Evolutionary conservation across 345 rosid species (phyloP).

Genomic region (Carallia pectinifolia): DNA sequence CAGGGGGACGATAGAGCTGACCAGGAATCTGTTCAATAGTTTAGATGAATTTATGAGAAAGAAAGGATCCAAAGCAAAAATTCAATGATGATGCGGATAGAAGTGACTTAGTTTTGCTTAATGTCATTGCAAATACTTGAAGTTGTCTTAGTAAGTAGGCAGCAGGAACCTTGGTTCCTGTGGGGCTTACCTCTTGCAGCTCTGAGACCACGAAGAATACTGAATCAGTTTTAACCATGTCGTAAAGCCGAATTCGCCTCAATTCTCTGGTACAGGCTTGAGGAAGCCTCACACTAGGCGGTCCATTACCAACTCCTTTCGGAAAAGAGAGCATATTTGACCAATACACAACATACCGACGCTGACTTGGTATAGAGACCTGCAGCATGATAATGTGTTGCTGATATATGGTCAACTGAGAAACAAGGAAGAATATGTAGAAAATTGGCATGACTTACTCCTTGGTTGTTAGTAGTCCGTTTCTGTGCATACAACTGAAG

Average conservation of each 20-base stretch:
- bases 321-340: slow-evolving; percentile 45
- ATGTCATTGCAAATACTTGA: not conserved
- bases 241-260: slow-evolving; percentile 76
- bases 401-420: no score
- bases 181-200: slow-evolving; percentile 63
- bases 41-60: not conserved
- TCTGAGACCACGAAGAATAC: slow-evolving; percentile 86
- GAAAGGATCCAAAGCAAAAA: not conserved
- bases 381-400: slow-evolving; percentile 19
- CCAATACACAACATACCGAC: slow-evolving; percentile 87
- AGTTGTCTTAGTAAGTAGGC: no score
- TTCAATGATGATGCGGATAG: not conserved
- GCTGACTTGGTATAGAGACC: slow-evolving; percentile 98
- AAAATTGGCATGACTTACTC: slow-evolving; percentile 48
- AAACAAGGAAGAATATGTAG: no score
- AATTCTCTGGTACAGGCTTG: slow-evolving; percentile 60
- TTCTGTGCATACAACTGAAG: slow-evolving; percentile 77
- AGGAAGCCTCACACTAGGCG: slow-evolving; percentile 60
- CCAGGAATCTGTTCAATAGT: slow-evolving; percentile 44
- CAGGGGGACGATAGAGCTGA: slow-evolving; percentile 66
- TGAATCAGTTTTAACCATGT: slow-evolving; percentile 53
- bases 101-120: not conserved
- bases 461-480: slow-evolving; percentile 93
- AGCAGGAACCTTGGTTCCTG: not conserved
- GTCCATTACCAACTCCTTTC: slow-evolving; percentile 35